Evolutionary conservation across 1,284 basidiomycete species (phyloP).

Genomic region (Pholiota adiposa): DNA sequence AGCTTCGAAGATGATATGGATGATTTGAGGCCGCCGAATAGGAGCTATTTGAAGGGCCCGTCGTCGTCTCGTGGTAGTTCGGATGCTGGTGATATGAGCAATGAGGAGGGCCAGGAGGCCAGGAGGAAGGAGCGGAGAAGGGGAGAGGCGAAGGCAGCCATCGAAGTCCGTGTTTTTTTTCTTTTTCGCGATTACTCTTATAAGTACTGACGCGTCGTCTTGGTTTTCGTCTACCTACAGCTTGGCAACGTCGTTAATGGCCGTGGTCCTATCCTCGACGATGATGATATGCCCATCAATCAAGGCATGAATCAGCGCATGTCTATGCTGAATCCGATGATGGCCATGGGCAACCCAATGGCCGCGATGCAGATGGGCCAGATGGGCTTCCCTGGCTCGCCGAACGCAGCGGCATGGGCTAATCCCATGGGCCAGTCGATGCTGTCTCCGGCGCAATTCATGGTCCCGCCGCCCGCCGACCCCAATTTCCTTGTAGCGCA

Average conservation of each 20-base stretch:
- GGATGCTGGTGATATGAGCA: conserved; percentile 21
- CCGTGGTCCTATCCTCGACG: conserved; percentile 59
- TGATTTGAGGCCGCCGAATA: conserved; percentile 23
- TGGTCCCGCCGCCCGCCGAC: conserved; percentile 54
- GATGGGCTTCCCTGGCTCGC: conserved; percentile 28
- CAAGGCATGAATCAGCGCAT: conserved; percentile 44
- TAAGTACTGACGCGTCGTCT: neutral
- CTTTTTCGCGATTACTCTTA: neutral
- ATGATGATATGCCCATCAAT: conserved; percentile 54
- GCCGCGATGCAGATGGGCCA: conserved; percentile 10
- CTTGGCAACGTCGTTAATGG: conserved; percentile 83
- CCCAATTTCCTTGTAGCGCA: conserved; percentile 69
- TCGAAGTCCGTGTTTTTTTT: conserved; percentile 60
- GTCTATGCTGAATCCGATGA: conserved; percentile 54
- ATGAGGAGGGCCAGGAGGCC: conserved; percentile 43
- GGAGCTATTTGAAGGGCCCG: conserved; percentile 23
- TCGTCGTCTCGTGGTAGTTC: conserved; percentile 31
- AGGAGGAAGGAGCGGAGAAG: conserved; percentile 69
- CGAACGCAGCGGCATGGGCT: conserved; percentile 22
- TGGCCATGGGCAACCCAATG: conserved; percentile 44
- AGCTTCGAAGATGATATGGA: conserved; percentile 54
- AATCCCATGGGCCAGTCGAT: conserved; percentile 34
- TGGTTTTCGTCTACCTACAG: conserved; percentile 40
- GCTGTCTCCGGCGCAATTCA: conserved; percentile 50
- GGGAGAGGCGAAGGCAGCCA: conserved; percentile 76